Base-by-base conservation (phyloP, 345 rosid genomes). In the Acer negundo region DNA sequence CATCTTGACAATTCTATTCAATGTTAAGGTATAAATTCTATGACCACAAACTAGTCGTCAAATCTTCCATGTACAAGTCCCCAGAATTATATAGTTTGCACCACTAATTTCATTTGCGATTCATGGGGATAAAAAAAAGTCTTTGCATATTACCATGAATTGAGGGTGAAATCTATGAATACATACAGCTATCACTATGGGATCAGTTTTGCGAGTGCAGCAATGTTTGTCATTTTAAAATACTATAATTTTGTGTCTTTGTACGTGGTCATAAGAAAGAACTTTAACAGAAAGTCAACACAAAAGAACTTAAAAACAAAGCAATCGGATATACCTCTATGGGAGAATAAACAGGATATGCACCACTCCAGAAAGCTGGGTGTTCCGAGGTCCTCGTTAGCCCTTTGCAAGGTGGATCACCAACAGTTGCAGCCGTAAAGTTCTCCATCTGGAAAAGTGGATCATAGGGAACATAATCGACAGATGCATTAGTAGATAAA, bases 381-480 rank as follows among this genome's bases (percentile, higher is more conserved):
- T 86, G 87, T 72, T 91, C 97, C 13, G 92, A 79, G 70, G 86
- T 76, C 82, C 90, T 84, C 66, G 53, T 70, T 69, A 86, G 80
- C 62, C 89, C 91, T 83, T 84, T 82, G 82, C 80, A 82, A 70
- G 89, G 79, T 7, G 84, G 76, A 85, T 83, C 80, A 75, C 82
- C 82, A 62, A 77, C 74, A 10, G 83, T 71, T 77, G 85, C 80
- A 62, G 83, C 77, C 59, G 79, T 74, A 77, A 83, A 80, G 85
- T 84, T 85, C 78, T 82, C 87, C 74, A 68, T 73, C 93, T 89
- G 86, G 83, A 79, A 42, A 78, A 64, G 78, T 75, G 78, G 17
- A 78, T 59, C 44, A 74, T 23, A 66, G 2, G 49, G 74, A 76
- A 81, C 59, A 62, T 63, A 64, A 76, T 64, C 55, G 56, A 40